Base-by-base conservation (phyloP, 2,329 filamentous ascomycete species). In the Coccinonectria pachysandricola region DNA sequence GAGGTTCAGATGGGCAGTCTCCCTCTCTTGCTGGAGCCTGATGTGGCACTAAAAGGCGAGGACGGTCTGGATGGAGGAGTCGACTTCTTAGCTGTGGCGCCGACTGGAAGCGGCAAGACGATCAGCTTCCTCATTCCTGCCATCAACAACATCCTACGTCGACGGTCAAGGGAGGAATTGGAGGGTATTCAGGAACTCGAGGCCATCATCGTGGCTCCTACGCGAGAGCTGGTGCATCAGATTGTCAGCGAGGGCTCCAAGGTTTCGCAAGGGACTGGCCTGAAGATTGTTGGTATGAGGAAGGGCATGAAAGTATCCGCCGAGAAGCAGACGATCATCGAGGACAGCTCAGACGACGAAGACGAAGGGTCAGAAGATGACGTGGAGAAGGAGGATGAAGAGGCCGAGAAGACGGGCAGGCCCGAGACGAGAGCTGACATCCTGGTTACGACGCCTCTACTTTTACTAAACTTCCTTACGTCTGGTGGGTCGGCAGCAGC, bases 81-180 rank as follows among this genome's bases (percentile, higher is more conserved):
- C 4, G 79, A 98, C 59, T 73, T 98, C 19, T 56, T 98, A 36
- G 83, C 84, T 0, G 76, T 96, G 21, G 91, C 91, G 3, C 91
- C 91, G 2, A 98, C 91, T 0, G 91, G 91, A 13, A 96, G 88
- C 52, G 91, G 91, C 22, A 98, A 98, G 64, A 98, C 91, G 0
- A 63, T 98, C 37, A 85, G 86, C 11, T 98, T 95, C 46, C 57
- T 96, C 44, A 81, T 98, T 21, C 87, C 88, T 0, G 68, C 86
- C 3, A 75, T 98, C 42, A 79, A 93, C 48, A 69, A 72, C 23
- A 75, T 93, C 21, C 62, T 83, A 40, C 64, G 68, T 34, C 58
- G 69, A 27, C 58, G 68, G 21, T 61, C 66, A 1, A 57, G 64
- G 19, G 56, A 64, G 40, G 53, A 62, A 4, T 21, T 48, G 4